Base-by-base conservation (phyloP, 2,329 filamentous ascomycete species). In the Talaromyces pinophilus region DNA sequence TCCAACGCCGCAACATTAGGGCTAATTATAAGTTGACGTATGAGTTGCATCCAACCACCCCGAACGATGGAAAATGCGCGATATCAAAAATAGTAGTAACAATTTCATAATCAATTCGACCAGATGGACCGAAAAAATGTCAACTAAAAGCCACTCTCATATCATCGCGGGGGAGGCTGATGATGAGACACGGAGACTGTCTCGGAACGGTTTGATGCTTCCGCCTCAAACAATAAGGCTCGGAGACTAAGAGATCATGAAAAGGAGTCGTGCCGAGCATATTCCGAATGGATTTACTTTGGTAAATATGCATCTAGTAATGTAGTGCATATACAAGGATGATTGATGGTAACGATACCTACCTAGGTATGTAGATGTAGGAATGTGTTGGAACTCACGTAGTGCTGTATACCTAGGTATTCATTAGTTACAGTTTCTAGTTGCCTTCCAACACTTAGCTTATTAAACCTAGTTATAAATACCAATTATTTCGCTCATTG, bases 151-250 rank as follows among this genome's bases (percentile, higher is more conserved):
- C 22, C 28, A 30, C 38, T 33, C 30, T 6, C 8, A 15, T 15
- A 8, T 11, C n/a, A 19, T 38, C 54, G 33, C 54, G 33, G 30
- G 35, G 25, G 40, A 42, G n/a, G 55, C 33, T 35, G 33, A 42
- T 40, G 33, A 30, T 59, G 55, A 59, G 50, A 54, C 50, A 54
- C 48, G 50, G 50, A 54, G 50, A 8, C 15, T 54, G 54, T 40
- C 46, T 62, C 60, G 60, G 60, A 25, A 50, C 15, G 42, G 60
- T 62, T 62, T 62, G 60, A 62, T 38, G 19, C 59, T 62, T 44
- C 38, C 38, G 38, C 35, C 57, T 60, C 57, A 60, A 46, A 60
- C 57, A 60, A 15, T 55, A 55, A 15, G 5, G 15, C 33, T 25
- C 33, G 19, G 5, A 35, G 13, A 22, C 33, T 25, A 57, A 57